A percentile compares a stretch with the other conserved stretches of the same genome.
phyloP scores from a whole-genome alignment of 1,284 basidiomycete genomes.

The Rhodotorula sp. region DNA sequence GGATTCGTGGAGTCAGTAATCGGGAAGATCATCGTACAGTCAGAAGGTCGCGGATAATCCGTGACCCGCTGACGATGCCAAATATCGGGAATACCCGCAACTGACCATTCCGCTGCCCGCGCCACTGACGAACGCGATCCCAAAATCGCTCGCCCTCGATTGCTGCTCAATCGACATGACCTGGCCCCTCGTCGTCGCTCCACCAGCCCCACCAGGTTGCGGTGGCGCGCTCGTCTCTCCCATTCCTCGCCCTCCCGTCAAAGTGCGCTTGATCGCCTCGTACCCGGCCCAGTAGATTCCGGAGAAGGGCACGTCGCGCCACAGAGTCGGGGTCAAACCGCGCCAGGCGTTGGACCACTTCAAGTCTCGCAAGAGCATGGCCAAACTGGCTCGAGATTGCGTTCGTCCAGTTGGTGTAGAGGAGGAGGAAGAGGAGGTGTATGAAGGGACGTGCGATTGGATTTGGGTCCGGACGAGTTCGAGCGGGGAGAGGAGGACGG shows the following conservation, averaged over 20 bases:
- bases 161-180: conserved; percentile 39
- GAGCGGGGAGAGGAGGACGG: conserved; percentile 79
- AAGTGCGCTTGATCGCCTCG: conserved; percentile 48
- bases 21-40: no score
- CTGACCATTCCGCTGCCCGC: conserved; percentile 67
- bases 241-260: conserved; percentile 49
- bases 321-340: conserved; percentile 85
- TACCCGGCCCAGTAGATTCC: conserved; percentile 77
- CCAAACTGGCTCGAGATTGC: not conserved
- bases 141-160: conserved; percentile 56
- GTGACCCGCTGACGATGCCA: not conserved
- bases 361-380: conserved; percentile 11
- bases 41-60: not conserved
- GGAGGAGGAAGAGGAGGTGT: not conserved
- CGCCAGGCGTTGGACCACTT: conserved; percentile 75
- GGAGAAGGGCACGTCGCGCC: conserved; percentile 96
- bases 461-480: conserved; percentile 92
- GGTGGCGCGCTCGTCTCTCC: conserved; percentile 44
- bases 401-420: not conserved
- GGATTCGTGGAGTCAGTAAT: not conserved
- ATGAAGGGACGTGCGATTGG: conserved; percentile 59
- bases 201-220: no score
- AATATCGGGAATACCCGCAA: no score
- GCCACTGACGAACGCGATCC: conserved; percentile 76
- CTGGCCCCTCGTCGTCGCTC: conserved; percentile 31